Evolutionary conservation across 495 filamentous ascomycete genomes (phyloP), one percentile per base, ranked within the genome.

Genomic region (Darksidea phi): DNA sequence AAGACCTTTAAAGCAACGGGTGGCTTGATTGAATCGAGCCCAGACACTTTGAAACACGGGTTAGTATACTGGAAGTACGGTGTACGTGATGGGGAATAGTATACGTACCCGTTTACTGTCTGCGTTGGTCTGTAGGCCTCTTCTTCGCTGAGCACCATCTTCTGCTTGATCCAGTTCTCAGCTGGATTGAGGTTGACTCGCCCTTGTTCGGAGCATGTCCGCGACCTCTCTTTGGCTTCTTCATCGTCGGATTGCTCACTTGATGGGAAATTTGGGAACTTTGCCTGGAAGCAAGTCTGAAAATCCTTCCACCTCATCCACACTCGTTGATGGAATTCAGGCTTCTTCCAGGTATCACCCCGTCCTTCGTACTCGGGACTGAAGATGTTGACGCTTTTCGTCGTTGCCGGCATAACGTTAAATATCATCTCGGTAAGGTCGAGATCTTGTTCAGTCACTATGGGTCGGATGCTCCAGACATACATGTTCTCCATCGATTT

Each of bases 21-120:
- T 75, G 13, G 68, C 70, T 57, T 72, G 68, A 48, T 75, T 75
- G 64, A 75, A 75, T 7, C 73, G 70, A 6, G 73, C 73, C 73
- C 73, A 75, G 36, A 72, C 64, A 18, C 72, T 70, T 41, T n/a
- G 10, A 11, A 43, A 26, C 2, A 46, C 24, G 12, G 34, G 45
- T 38, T 45, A 59, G 12, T 46, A 24, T 36, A 57, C 28, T 32
- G 3, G 28, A 32, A 3, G 6, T 55, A 48, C 1, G n/a, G 13
- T 21, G 18, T 47, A 47, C 11, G 47, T 15, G 41, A 43, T 17
- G 25, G 45, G 38, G 7, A 17, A 36, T 48, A 18, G 13, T 21
- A 38, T 10, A 64, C 60, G 54, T 64, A 70, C 69, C 67, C 67
- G 55, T 72, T 72, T 1, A 65, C 56, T 2, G 70, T 72, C 47